Base-by-base conservation (phyloP, 352 stramenopile genomes). In the Phytophthora chlamydospora region DNA sequence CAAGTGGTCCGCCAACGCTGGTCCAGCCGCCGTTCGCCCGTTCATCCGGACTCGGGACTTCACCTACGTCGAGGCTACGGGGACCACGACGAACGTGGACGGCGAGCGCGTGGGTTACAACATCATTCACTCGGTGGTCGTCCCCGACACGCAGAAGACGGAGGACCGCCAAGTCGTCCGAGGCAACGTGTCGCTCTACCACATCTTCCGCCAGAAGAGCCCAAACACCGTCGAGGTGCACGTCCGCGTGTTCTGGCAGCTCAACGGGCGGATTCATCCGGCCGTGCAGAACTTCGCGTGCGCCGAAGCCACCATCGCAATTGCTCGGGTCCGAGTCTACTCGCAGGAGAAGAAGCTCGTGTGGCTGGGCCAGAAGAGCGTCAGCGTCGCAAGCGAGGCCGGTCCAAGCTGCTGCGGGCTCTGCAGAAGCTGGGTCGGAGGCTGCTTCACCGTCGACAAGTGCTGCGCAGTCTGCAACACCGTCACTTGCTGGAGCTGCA, bases 11-110 rank as follows among this genome's bases (percentile, higher is more conserved):
- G 58, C 77, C 19, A 77, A 75, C 12, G 58, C 58, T 9, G 19
- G 44, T 1, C 56, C 68, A 4, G 17, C 36, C 1, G 50, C 57
- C n/a, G 33, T 80, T 14, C 47, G 62, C 3, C 62, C 68, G 41
- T 59, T 86, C 12, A 49, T 76, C 27, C 63, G 60, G 29, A 44
- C 68, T 21, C 58, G 74, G 3, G 77, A 87, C 46, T 70, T 78
- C 14, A 73, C 74, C 6, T 82, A 62, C 47, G 43, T 83, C 13
- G 72, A 83, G 52, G 57, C 58, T 6, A 83, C 74, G 0, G 77
- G 74, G 3, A 55, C 71, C 35, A 58, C 62, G 16, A 40, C 47
- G 16, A 71, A 66, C 52, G 35, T 58, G 1, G 71, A 60, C 16
- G 64, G 66, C 2, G 72, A 84, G 3, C 68, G 72, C 13, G 39